These are phyloP conservation scores for Exophiala oligosperma DNA, from an alignment of 2,329 filamentous ascomycete genomes.

Conservation along the genomic window DNA sequence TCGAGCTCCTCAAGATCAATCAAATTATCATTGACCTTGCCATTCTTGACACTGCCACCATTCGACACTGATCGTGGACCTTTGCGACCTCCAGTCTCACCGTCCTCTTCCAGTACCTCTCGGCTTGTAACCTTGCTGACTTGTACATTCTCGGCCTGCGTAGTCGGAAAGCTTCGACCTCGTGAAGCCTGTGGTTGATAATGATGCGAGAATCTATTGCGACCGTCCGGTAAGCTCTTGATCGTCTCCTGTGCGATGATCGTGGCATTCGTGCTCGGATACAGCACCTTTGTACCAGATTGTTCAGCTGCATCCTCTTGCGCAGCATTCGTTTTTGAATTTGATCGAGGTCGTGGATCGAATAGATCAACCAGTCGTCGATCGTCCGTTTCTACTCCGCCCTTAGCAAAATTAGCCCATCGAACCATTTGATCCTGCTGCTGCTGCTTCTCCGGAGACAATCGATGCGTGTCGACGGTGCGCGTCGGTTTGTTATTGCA, in stretches of 20 bases:
- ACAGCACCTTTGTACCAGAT: too few species aligned
- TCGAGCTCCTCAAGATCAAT: conserved; percentile 9
- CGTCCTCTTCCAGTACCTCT: too few species aligned
- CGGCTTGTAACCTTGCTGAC: too few species aligned
- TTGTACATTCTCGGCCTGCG: not conserved
- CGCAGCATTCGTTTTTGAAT: too few species aligned
- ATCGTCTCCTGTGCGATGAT: conserved; percentile 6
- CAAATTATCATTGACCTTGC: not conserved
- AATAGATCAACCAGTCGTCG: not conserved
- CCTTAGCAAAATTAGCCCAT: conserved; percentile 20
- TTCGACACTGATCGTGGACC: not conserved
- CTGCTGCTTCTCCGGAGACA: conserved; percentile 9
- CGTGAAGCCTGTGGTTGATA: not conserved
- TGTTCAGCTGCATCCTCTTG: too few species aligned
- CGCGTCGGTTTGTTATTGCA: not conserved
- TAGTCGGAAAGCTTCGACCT: not conserved
- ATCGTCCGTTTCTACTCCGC: conserved; percentile 12
- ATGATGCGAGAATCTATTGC: conserved; percentile 14
- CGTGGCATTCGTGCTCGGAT: not conserved
- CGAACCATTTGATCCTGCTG: conserved; percentile 8
- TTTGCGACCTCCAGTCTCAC: too few species aligned
- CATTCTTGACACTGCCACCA: not conserved
- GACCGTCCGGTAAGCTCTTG: conserved; percentile 9
- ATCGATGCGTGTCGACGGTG: not conserved
- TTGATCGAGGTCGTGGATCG: not conserved